Conservation (phyloP, 192 early-diverging fungal genomes). For the Diversispora epigaea region DNA sequence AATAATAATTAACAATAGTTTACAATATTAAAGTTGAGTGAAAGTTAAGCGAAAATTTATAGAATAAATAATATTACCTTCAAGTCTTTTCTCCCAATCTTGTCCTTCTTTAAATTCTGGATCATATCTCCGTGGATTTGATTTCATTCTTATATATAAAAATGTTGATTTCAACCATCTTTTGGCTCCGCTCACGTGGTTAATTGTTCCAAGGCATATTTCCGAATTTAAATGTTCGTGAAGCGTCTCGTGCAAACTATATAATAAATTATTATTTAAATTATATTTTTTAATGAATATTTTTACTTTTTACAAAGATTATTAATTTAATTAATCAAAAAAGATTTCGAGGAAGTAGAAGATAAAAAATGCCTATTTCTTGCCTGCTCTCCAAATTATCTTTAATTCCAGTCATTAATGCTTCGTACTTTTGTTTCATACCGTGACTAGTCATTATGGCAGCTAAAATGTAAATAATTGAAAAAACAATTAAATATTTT, state of each 20-base stretch:
- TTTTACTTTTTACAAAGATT: background rate
- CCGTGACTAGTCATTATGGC: slow-evolving; percentile 61
- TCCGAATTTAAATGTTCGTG: slow-evolving; percentile 79
- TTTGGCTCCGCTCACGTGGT: slow-evolving; percentile 44
- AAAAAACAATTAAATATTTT: background rate
- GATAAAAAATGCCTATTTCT: slow-evolving; percentile 3
- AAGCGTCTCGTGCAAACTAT: slow-evolving; percentile 47
- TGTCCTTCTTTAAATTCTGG: background rate
- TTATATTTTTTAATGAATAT: too few relatives aligned
- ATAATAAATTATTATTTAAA: too few relatives aligned
- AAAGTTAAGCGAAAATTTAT: too few relatives aligned
- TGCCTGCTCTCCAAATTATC: slow-evolving; percentile 65
- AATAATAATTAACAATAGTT: background rate
- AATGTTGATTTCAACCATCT: slow-evolving; percentile 58
- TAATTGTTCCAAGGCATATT: slow-evolving; percentile 60
- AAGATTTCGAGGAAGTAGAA: background rate
- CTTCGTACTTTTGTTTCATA: slow-evolving; percentile 49
- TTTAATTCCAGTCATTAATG: slow-evolving; percentile 53
- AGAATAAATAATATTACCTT: slow-evolving; percentile 3
- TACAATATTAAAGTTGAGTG: too few relatives aligned
- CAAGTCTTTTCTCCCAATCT: slow-evolving; percentile 22
- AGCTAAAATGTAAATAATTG: slow-evolving; percentile 32
- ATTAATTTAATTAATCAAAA: background rate
- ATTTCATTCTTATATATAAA: slow-evolving; percentile 39
- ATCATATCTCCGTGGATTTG: slow-evolving; percentile 34